Evolutionary conservation across 1,284 basidiomycete species (phyloP).

Genomic region (Heterobasidion annosum): DNA sequence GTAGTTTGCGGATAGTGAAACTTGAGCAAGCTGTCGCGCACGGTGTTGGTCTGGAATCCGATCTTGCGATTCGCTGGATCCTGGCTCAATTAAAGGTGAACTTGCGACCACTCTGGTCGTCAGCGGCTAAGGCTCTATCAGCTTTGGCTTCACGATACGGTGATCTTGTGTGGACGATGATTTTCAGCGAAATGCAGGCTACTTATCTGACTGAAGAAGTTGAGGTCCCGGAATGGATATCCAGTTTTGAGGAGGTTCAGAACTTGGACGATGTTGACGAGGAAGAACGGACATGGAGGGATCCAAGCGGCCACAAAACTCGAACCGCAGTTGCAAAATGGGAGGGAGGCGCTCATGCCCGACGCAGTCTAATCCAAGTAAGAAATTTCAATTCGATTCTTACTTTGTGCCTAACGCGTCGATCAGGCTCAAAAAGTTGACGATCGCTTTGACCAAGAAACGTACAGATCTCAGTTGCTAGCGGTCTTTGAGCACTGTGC

Average conservation of each 20-base stretch:
- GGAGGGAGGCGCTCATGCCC: constrained; percentile 31
- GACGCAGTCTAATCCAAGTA: constrained; percentile 25
- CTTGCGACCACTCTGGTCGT: constrained; percentile 80
- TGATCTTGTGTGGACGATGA: constrained; percentile 62
- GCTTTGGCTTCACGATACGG: constrained; percentile 50
- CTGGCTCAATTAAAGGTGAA: constrained; percentile 89
- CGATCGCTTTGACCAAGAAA: constrained; percentile 66
- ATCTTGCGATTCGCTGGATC: constrained; percentile 56
- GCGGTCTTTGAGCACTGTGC: constrained; percentile 57
- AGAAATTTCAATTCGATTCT: constrained; percentile 5
- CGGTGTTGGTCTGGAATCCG: constrained; percentile 42
- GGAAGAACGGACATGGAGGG: constrained; percentile 65
- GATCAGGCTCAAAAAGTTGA: constrained; percentile 44
- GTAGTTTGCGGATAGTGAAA: constrained; percentile 64
- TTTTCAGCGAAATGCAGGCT: constrained; percentile 55
- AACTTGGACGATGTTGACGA: constrained; percentile 42
- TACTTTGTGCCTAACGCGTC: background rate
- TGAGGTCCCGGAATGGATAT: constrained; percentile 18
- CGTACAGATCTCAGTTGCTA: constrained; percentile 80
- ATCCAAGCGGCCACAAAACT: constrained; percentile 60
- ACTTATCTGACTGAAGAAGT: constrained; percentile 11
- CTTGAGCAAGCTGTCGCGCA: constrained; percentile 46
- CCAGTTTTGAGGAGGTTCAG: constrained; percentile 18
- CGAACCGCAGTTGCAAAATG: constrained; percentile 28
- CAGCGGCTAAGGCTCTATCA: constrained; percentile 66